Base-by-base conservation (phyloP, 352 stramenopile genomes). In the Paralagenidium karlingii region DNA sequence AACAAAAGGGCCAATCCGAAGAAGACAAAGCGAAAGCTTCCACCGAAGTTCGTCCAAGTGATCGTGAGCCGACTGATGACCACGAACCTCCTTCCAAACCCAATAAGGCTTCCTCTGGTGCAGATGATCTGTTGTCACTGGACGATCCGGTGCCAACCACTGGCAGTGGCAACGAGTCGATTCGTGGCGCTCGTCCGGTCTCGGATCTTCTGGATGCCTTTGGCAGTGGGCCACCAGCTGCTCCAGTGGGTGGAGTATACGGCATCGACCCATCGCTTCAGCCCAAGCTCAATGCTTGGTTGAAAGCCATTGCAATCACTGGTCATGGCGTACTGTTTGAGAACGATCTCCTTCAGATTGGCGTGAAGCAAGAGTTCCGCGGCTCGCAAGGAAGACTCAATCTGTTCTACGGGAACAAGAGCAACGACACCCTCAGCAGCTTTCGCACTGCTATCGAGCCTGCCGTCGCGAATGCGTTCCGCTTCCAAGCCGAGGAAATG, bases 351-450 rank as follows among this genome's bases (percentile, higher is more conserved):
- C 57, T 98, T 21, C 92, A 98, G 55, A 77, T 98, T 43, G 92
- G 92, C 37, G 75, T 96, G 22, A 96, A 97, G 53, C 90, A 98
- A 46, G 81, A 97, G 55, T 97, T 97, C 55, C 81, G 91, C 22
- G 84, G 82, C n/a, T 82, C 82, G 8, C 83, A 96, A 50, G 92
- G 89, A 15, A 68, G 84, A 29, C 75, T 98, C 49, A 91, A 82
- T n/a, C 59, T 98, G 15, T 97, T 97, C 58, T 96, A 96, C 52
- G 88, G 85, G 47, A 98, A 98, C 67, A 93, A 97, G 48, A 70
- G 69, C 40, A 64, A 55, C 25, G 68, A 79, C 22, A 59, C 67
- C 9, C 53, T 97, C 31, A 62, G 55, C 13, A 60, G 91, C 34
- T 96, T 98, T 57, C 75, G 73, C 8, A 64, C 88, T 8, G 62